phyloP scores from a whole-genome alignment of 2,329 filamentous ascomycete genomes.

The Alternaria arbusti region DNA sequence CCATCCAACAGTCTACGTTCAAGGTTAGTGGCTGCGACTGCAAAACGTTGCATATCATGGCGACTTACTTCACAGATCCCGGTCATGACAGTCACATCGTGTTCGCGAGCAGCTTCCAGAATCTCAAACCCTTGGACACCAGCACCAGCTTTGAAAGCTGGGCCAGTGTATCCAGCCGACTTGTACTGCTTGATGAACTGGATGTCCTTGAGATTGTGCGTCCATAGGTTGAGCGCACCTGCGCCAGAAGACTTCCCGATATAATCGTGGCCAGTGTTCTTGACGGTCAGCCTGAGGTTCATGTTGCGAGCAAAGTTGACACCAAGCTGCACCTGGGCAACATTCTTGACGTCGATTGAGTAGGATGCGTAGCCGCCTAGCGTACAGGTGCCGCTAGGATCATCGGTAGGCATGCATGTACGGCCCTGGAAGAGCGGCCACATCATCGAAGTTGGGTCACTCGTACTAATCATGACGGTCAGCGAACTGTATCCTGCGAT shows the following conservation, averaged over 20 bases:
- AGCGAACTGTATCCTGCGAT: no score
- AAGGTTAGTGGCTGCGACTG: not conserved
- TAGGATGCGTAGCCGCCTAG: slow-evolving; percentile 24
- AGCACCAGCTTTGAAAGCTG: slow-evolving; percentile 32
- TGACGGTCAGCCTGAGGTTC: slow-evolving; percentile 26
- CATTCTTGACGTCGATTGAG: slow-evolving; percentile 19
- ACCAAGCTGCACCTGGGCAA: slow-evolving; percentile 22
- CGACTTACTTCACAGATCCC: slow-evolving; percentile 21
- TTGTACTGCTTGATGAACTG: slow-evolving; percentile 18
- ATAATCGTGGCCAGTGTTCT: slow-evolving; percentile 26
- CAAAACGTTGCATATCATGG: not conserved
- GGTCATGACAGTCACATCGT: slow-evolving; percentile 31
- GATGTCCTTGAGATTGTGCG: slow-evolving; percentile 33
- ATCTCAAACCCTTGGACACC: slow-evolving; percentile 32
- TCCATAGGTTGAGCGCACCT: slow-evolving; percentile 38
- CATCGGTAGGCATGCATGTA: slow-evolving; percentile 28
- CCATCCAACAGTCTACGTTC: slow-evolving; percentile 36
- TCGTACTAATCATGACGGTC: not conserved
- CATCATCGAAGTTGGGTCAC: slow-evolving; percentile 33
- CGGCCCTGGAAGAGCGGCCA: slow-evolving; percentile 32
- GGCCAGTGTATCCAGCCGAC: slow-evolving; percentile 21
- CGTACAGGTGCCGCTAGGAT: slow-evolving; percentile 16
- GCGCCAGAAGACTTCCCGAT: slow-evolving; percentile 34
- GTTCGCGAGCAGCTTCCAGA: slow-evolving; percentile 18
- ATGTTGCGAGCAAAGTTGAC: slow-evolving; percentile 27